A percentile compares a stretch with the other conserved stretches of the same genome.
phyloP scores from a whole-genome alignment of 1,284 basidiomycete genomes.

The Somion occarium region DNA sequence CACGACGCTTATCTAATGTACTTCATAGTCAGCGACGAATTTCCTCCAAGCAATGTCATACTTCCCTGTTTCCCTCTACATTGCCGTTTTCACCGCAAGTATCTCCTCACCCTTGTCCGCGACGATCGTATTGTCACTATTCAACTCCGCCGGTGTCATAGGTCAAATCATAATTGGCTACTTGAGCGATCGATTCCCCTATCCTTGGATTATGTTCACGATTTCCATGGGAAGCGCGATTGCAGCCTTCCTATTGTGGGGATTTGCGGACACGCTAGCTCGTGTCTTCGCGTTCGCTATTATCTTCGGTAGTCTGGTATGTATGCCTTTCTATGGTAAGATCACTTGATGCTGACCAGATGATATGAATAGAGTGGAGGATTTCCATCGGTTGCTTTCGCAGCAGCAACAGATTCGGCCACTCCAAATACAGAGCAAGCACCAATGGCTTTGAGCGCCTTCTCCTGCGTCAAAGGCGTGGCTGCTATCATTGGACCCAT shows the following conservation, averaged over 20 bases:
- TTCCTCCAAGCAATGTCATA: constrained; percentile 24
- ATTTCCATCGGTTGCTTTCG: constrained; percentile 22
- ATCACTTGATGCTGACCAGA: constrained; percentile 2
- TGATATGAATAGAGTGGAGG: constrained; percentile 19
- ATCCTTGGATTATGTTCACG: constrained; percentile 23
- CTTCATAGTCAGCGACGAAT: constrained; percentile 17
- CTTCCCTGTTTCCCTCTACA: constrained; percentile 28
- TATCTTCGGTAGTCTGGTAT: constrained; percentile 24
- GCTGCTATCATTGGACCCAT: constrained; percentile 24
- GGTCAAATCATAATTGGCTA: constrained; percentile 23
- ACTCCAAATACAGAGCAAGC: constrained; percentile 20
- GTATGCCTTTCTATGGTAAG: too few species aligned
- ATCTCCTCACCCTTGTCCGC: constrained; percentile 23
- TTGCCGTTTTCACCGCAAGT: constrained; percentile 22
- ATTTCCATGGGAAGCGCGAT: constrained; percentile 21
- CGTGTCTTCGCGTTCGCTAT: constrained; percentile 22
- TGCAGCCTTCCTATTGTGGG: constrained; percentile 25
- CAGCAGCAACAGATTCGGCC: constrained; percentile 22
- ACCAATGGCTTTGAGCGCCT: constrained; percentile 19
- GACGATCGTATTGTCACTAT: constrained; percentile 21
- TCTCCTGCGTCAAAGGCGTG: constrained; percentile 19
- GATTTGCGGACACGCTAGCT: constrained; percentile 21
- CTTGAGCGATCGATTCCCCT: constrained; percentile 23
- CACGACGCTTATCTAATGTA: background rate
- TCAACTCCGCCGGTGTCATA: constrained; percentile 23